Evolutionary conservation across 163 green algal species (phyloP).

Genomic region (Chlamydomonas reinhardtii): DNA sequence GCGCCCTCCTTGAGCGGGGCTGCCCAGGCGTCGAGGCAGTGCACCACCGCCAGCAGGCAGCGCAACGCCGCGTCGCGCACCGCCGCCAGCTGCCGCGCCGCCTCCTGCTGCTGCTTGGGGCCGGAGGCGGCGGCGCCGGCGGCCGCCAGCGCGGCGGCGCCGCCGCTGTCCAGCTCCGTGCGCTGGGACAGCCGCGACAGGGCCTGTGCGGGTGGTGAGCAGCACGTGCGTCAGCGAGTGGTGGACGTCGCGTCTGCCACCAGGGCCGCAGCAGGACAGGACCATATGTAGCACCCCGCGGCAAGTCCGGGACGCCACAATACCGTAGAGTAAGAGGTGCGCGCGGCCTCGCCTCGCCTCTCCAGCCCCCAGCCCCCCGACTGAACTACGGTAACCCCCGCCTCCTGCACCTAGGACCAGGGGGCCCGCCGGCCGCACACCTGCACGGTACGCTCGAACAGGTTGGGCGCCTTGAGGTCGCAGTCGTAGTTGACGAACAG

Average conservation of each 20-base stretch:
- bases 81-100: conserved; percentile 16
- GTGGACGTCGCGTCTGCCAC: no score
- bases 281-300: no score
- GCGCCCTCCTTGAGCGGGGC: conserved; percentile 60
- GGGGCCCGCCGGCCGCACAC: conserved; percentile 14
- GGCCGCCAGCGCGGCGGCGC: neutral
- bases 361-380: no score
- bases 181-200: conserved; percentile 37
- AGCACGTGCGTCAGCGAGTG: no score
- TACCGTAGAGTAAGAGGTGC: no score
- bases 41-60: conserved; percentile 68
- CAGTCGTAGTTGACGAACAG: conserved; percentile 99
- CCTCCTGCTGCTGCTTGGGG: conserved; percentile 39
- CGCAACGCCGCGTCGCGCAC: conserved; percentile 56
- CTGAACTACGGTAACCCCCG: no score
- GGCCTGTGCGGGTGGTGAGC: conserved; percentile 7
- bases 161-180: conserved; percentile 39
- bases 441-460: conserved; percentile 92
- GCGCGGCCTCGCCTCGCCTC: no score
- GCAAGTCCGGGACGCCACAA: no score
- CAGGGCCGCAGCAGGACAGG: no score
- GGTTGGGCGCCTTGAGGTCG: conserved; percentile 89
- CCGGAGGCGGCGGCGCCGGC: neutral
- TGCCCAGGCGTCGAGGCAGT: conserved; percentile 83
- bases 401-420: no score